Base-by-base conservation (phyloP, 2,329 filamentous ascomycete species). In the Emergomyces africanus region DNA sequence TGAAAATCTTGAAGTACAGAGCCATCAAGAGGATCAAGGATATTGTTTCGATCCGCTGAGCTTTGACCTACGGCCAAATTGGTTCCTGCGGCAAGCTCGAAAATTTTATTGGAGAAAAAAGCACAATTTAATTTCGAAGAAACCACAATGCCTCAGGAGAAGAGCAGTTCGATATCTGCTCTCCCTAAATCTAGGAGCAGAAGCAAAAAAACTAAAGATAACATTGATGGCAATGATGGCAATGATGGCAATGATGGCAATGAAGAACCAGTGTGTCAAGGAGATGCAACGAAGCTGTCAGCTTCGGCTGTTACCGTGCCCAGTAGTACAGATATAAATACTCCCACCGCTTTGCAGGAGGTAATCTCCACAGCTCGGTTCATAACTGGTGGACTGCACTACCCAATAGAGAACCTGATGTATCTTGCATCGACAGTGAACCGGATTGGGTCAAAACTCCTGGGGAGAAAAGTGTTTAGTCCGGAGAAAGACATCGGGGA, bases 401-500 rank as follows among this genome's bases (percentile, higher is more conserved):
- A 61, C 20, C 61, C 61, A 55, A 14, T 58, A 48, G 57, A 63
- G 28, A 58, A 60, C 44, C 28, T 60, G 25, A 39, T 28, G 53
- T 51, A 62, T 12, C 8, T 59, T 14, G 37, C 33, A 1, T 61
- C 58, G 20, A 56, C 18, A 3, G 14, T 62, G n/a, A 39, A 18
- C 3, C 61, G 61, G 42, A 46, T 61, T 44, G 23, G 28, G 3
- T 42, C 39, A 30, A 54, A 53, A n/a, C 25, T 60, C 4, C n/a
- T 56, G 14, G 60, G 60, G 15, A 42, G 15, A 39, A 54, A 39
- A 28, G 56, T 44, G 15, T 78, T 77, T 62, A 65, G 72, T 8
- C 76, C 79, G 0, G 70, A 73, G 10, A 71, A 66, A 15, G 76
- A 80, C 61, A 75, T 81, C 28, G 65, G 69, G 4, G 71, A 75